phyloP scores from a whole-genome alignment of 208 protist species.

The Histomonas meleagridis region DNA sequence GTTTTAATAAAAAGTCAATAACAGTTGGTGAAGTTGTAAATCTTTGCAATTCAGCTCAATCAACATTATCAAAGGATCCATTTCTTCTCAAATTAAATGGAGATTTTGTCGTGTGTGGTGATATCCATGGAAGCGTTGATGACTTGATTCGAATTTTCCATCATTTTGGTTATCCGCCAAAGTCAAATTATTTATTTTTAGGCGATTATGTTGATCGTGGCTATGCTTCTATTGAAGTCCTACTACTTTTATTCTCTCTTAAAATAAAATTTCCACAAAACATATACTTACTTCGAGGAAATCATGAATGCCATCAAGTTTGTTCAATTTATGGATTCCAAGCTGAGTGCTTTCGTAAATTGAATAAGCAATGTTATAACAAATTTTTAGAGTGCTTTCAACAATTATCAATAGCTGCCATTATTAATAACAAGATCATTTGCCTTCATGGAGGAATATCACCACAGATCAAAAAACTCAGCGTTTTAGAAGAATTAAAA shows the following conservation, averaged over 20 bases:
- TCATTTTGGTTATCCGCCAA: neutral
- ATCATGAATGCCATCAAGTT: slow-evolving; percentile 49
- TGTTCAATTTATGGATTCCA: slow-evolving; percentile 44
- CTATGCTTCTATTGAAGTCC: slow-evolving; percentile 40
- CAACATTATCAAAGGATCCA: no score
- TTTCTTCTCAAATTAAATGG: no score
- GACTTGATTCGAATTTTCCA: no score
- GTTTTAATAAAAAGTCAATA: no score
- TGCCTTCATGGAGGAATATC: slow-evolving; percentile 73
- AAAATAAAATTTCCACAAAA: slow-evolving; percentile 40
- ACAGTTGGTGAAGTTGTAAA: no score
- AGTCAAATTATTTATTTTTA: no score
- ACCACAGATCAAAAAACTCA: slow-evolving; percentile 57
- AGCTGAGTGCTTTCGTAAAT: slow-evolving; percentile 45
- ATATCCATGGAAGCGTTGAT: no score
- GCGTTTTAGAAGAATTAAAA: no score
- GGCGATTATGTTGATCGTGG: slow-evolving; percentile 50
- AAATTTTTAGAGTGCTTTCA: slow-evolving; percentile 61
- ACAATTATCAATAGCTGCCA: slow-evolving; percentile 68
- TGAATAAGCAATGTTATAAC: slow-evolving; percentile 41
- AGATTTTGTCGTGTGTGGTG: no score
- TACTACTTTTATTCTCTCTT: slow-evolving; percentile 41
- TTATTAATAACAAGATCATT: slow-evolving; percentile 67
- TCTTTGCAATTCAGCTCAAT: no score
- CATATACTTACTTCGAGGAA: slow-evolving; percentile 44